A percentile compares a stretch with the other conserved stretches of the same genome.
These are phyloP conservation scores for Keithomyces neogunnii DNA, from an alignment of 2,329 filamentous ascomycete species.

Conservation along the genomic window DNA sequence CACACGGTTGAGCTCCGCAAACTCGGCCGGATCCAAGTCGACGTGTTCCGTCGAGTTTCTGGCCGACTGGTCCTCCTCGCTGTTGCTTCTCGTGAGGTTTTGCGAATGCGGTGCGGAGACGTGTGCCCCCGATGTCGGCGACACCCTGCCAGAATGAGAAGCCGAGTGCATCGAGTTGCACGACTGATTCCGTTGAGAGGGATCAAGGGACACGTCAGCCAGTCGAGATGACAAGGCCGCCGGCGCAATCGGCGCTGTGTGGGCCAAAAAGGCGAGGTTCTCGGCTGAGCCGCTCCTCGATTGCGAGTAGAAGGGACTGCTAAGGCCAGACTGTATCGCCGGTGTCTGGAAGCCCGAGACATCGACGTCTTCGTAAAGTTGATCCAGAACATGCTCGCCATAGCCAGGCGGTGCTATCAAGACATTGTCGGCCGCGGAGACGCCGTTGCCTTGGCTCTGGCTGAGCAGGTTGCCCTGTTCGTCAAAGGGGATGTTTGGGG, in stretches of 20 bases:
- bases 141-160: slow-evolving; percentile 34
- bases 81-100: slow-evolving; percentile 45
- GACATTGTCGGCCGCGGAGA: slow-evolving; percentile 42
- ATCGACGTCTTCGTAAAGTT: slow-evolving; percentile 83
- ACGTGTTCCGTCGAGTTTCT: slow-evolving; percentile 48
- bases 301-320: slow-evolving; percentile 67
- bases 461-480: slow-evolving; percentile 74
- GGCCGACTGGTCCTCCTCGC: slow-evolving; percentile 41
- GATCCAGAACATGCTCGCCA: slow-evolving; percentile 80
- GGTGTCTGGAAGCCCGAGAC: slow-evolving; percentile 74
- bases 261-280: slow-evolving; percentile 53
- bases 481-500: slow-evolving; percentile 81
- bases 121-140: slow-evolving; percentile 30
- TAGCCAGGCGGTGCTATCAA: slow-evolving; percentile 84
- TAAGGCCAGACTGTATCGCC: slow-evolving; percentile 60
- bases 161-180: slow-evolving; percentile 35
- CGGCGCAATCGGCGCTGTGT: slow-evolving; percentile 29
- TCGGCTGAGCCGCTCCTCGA: slow-evolving; percentile 73
- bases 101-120: slow-evolving; percentile 31
- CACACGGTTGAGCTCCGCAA: slow-evolving; percentile 61
- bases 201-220: slow-evolving; percentile 56
- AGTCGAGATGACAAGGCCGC: slow-evolving; percentile 55
- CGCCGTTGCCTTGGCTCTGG: slow-evolving; percentile 43
- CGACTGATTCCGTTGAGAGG: slow-evolving; percentile 35
- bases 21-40: slow-evolving; percentile 49